Evolutionary conservation across 345 rosid species (phyloP), one percentile per base, ranked within the genome.

Genomic region (Geranium rotundifolium): DNA sequence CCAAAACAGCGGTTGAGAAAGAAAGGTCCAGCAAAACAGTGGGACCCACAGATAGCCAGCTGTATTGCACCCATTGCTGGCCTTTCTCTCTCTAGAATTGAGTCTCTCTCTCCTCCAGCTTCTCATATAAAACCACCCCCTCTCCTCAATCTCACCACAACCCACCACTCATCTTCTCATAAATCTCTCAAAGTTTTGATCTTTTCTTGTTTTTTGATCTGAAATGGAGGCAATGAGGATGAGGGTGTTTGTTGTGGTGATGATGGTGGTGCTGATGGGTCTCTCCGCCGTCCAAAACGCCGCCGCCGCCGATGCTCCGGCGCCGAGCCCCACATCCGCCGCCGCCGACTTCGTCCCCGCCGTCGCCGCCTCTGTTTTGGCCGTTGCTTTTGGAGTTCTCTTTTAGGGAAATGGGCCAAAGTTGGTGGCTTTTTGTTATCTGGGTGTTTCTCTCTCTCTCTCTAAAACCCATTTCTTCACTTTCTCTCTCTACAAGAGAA

Each of bases 281-380:
- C 37, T 60, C 7, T 61, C 71, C 19, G 49, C 59, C 62, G 50
- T 58, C 50, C 66, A 63, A 20, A 60, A 56, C 1, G 67, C 54
- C 10, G 66, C 62, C 16, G 77, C 69, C 14, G 67, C 63, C 52
- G 69, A 65, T 5, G 70, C 70, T 37, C 77, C 77, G 13, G 73
- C 77, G 5, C 73, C 77, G 1, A 31, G 57, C 49, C 77, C 77
- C 7, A 59, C 67, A 56, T 65, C 77, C 18, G 73, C 65, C 18
- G 67, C 72, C 37, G 8, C 60, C 50, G 54, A n/a, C 52, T 56
- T 41, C 14, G 58, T 57, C 49, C 73, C 77, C 16, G 19, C 72
- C 29, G 57, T 65, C 30, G 8, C 64, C 31, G 67, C 70, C 39
- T 73, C 73, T 61, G 27, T 65, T 4, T 61, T 41, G 1, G 73